phyloP scores from a whole-genome alignment of 1,284 basidiomycete species.

The Spongispora temasekensis region DNA sequence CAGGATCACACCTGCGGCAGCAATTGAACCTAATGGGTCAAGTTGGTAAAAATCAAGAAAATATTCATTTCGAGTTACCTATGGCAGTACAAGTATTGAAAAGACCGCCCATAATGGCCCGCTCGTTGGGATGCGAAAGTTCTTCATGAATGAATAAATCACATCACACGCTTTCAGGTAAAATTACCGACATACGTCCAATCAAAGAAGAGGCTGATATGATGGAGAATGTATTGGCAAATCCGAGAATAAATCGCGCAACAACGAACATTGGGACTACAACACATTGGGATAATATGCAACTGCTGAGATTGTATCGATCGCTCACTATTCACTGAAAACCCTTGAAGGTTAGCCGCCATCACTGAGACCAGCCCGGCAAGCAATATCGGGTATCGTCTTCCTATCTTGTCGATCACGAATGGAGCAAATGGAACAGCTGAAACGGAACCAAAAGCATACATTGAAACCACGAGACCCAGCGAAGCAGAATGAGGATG shows the following conservation, averaged over 20 bases:
- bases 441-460: slow-evolving; percentile 16
- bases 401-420: slow-evolving; percentile 17
- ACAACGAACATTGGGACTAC: slow-evolving; percentile 20
- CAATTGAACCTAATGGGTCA: slow-evolving; percentile 10
- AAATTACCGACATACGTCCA: slow-evolving; percentile 12
- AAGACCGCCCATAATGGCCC: slow-evolving; percentile 13
- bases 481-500: slow-evolving; percentile 20
- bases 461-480: slow-evolving; percentile 18
- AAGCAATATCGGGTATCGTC: slow-evolving; percentile 20
- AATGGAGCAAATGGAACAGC: slow-evolving; percentile 15
- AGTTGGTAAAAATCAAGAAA: background rate
- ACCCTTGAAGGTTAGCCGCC: slow-evolving; percentile 19
- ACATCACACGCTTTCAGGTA: background rate
- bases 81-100: slow-evolving; percentile 11
- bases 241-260: slow-evolving; percentile 22
- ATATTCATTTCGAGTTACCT: slow-evolving; percentile 3
- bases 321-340: slow-evolving; percentile 18
- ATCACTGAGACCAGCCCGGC: slow-evolving; percentile 13
- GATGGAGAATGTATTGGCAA: slow-evolving; percentile 10
- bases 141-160: slow-evolving; percentile 10
- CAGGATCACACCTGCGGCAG: slow-evolving; percentile 39
- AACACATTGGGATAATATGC: background rate
- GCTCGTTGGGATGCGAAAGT: slow-evolving; percentile 26
- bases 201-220: slow-evolving; percentile 18
- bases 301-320: background rate